A percentile compares a stretch with the other conserved stretches of the same genome.
Conservation (phyloP, 371 early-diverging fungal genomes). For the Rhizopus arrhizus region DNA sequence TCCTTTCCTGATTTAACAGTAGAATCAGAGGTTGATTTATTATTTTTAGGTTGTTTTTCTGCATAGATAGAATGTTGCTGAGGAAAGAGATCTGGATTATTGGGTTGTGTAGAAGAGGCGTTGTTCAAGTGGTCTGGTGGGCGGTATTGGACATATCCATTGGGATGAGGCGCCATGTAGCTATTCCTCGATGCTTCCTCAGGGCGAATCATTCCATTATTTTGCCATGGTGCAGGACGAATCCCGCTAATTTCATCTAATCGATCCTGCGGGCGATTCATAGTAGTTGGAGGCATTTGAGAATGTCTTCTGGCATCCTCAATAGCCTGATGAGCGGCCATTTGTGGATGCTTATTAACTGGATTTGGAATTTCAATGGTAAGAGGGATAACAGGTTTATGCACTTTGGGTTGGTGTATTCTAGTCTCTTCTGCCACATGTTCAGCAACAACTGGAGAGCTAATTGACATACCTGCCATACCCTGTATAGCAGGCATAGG, state of each 20-base stretch:
- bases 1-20: conserved; percentile 12
- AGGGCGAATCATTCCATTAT: neutral
- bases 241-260: conserved; percentile 16
- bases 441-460: neutral
- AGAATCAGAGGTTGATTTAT: conserved; percentile 6
- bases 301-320: conserved; percentile 35
- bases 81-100: conserved; percentile 3
- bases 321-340: conserved; percentile 34
- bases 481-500: neutral
- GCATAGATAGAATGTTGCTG: neutral
- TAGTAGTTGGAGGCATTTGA: conserved; percentile 26
- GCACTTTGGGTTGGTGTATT: conserved; percentile 24
- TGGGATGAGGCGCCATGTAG: conserved; percentile 3
- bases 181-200: conserved; percentile 5
- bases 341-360: conserved; percentile 23
- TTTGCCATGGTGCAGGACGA: conserved; percentile 34
- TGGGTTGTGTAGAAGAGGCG: conserved; percentile 10
- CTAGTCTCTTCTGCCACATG: neutral
- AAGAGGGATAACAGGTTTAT: conserved; percentile 35
- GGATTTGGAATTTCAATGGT: conserved; percentile 50
- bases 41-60: conserved; percentile 13
- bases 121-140: neutral
- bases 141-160: conserved; percentile 3
- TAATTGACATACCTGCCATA: neutral
- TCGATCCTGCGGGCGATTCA: neutral